Evolutionary conservation across 2,329 filamentous ascomycete species (phyloP).

Genomic region (Aspergillus sp.): DNA sequence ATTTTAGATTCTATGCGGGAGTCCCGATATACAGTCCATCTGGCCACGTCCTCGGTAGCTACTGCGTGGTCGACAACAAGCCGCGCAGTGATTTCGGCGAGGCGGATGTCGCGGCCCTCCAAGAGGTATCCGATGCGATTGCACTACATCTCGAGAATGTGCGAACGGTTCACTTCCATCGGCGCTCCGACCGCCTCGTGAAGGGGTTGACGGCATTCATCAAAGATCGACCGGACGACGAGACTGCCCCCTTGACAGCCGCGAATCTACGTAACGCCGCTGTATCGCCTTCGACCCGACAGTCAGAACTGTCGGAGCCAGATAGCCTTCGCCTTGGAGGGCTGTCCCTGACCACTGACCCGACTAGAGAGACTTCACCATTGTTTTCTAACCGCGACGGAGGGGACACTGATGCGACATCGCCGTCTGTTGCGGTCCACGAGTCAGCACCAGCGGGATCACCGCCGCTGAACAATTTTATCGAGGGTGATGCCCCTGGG

Average conservation of each 20-base stretch:
- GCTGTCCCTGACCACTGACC: not conserved
- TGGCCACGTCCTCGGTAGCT: constrained; percentile 58
- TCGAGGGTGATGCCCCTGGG: not conserved
- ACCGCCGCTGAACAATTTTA: not conserved
- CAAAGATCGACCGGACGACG: constrained; percentile 23
- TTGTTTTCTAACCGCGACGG: not conserved
- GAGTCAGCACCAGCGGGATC: not conserved
- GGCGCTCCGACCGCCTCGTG: constrained; percentile 56
- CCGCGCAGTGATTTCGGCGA: constrained; percentile 47
- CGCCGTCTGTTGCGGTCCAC: not conserved
- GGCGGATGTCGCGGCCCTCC: constrained; percentile 5
- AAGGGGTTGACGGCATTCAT: constrained; percentile 52
- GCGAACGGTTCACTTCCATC: constrained; percentile 51
- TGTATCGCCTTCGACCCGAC: not conserved
- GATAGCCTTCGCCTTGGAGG: not conserved
- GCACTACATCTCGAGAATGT: constrained; percentile 60
- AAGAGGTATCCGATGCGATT: constrained; percentile 39
- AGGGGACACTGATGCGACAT: not conserved
- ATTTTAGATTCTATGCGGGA: constrained; percentile 55
- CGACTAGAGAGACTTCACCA: not conserved
- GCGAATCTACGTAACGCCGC: not conserved
- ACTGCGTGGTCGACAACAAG: constrained; percentile 58
- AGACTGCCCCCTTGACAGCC: not conserved
- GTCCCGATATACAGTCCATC: constrained; percentile 59
- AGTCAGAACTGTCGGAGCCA: not conserved